Evolutionary conservation across 805 yeast species (phyloP).

Genomic region (Debaryomyces prosopidis): DNA sequence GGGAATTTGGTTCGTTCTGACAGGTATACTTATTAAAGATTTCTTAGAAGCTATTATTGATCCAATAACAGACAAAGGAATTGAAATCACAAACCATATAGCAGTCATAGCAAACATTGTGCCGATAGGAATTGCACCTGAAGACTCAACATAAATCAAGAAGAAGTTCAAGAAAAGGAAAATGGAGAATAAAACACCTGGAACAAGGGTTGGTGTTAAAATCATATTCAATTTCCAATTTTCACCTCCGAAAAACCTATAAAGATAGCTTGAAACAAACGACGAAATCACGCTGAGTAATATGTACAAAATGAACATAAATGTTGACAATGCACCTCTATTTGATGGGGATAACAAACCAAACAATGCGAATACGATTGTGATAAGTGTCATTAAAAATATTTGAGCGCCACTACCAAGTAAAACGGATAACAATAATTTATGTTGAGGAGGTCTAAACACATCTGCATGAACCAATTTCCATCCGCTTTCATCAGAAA

Average conservation of each 20-base stretch:
- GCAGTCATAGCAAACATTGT: slow-evolving; percentile 78
- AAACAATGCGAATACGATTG: slow-evolving; percentile 78
- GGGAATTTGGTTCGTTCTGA: slow-evolving; percentile 91
- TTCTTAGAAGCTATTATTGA: slow-evolving; percentile 73
- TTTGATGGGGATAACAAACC: slow-evolving; percentile 93
- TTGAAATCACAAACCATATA: slow-evolving; percentile 83
- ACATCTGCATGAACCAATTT: slow-evolving; percentile 94
- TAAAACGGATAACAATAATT: slow-evolving; percentile 72
- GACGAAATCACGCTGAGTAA: slow-evolving; percentile 82
- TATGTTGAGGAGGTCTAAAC: slow-evolving; percentile 75
- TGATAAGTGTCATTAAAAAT: slow-evolving; percentile 69
- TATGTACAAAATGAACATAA: slow-evolving; percentile 82
- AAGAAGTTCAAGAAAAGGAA: slow-evolving; percentile 79
- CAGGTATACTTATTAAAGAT: slow-evolving; percentile 65
- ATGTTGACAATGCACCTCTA: slow-evolving; percentile 90
- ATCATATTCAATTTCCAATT: slow-evolving; percentile 85
- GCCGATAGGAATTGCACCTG: slow-evolving; percentile 94
- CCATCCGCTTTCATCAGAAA: slow-evolving; percentile 96
- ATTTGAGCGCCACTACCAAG: slow-evolving; percentile 90
- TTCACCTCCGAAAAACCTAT: slow-evolving; percentile 89
- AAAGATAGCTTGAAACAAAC: slow-evolving; percentile 79
- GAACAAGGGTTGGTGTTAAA: slow-evolving; percentile 81
- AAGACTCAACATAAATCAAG: slow-evolving; percentile 72
- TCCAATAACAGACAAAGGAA: slow-evolving; percentile 85
- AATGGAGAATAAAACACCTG: slow-evolving; percentile 66